Evolutionary conservation across 495 filamentous ascomycete species (phyloP).

Genomic region (Apiosordaria backusii): DNA sequence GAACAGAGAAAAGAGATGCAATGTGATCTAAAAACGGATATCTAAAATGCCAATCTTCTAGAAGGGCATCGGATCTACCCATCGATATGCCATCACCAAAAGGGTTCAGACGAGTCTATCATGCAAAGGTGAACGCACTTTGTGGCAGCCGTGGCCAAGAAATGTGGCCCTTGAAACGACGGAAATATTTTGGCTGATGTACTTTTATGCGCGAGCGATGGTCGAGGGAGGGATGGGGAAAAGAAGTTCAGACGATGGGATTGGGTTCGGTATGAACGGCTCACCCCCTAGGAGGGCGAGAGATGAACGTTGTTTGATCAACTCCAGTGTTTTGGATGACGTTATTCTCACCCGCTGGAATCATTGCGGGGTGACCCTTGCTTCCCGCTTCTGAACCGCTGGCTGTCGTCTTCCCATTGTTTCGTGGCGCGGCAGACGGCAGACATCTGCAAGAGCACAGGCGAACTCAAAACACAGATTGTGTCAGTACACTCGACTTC

Average conservation of each 20-base stretch:
- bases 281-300: constrained; percentile 16
- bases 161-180: constrained; percentile 26
- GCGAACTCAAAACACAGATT: constrained; percentile 31
- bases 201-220: constrained; percentile 21
- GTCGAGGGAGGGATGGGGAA: neutral
- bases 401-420: constrained; percentile 23
- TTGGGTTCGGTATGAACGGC: constrained; percentile 8
- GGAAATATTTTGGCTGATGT: constrained; percentile 19
- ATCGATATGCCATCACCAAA: constrained; percentile 1
- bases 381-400: constrained; percentile 21
- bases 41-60: constrained; percentile 26
- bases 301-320: constrained; percentile 32
- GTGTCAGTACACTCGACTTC: constrained; percentile 29
- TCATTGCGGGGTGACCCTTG: constrained; percentile 34
- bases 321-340: constrained; percentile 20
- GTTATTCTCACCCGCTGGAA: constrained; percentile 26
- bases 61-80: constrained; percentile 16
- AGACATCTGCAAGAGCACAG: constrained; percentile 30
- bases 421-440: constrained; percentile 16
- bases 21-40: constrained; percentile 2
- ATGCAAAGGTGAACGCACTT: constrained; percentile 12
- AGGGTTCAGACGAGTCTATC: constrained; percentile 9
- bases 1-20: neutral
- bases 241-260: constrained; percentile 26
- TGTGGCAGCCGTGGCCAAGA: constrained; percentile 3